Conservation (phyloP, 2,329 filamentous ascomycete species). For the Raffaelea deltoideospora region DNA sequence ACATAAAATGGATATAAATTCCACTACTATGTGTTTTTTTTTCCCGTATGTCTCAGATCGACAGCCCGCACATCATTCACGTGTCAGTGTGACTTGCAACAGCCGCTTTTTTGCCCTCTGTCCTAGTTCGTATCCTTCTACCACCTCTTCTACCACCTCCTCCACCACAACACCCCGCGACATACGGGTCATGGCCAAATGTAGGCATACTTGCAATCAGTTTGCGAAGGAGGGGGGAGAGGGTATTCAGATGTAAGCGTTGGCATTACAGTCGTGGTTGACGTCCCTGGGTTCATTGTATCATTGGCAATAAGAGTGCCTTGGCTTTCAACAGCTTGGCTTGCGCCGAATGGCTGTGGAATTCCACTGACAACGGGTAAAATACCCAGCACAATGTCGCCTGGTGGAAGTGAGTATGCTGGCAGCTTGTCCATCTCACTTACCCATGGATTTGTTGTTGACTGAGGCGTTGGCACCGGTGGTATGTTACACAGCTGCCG, state of each 20-base stretch:
- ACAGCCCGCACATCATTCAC: too few relatives aligned
- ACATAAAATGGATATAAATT: too few relatives aligned
- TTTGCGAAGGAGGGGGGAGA: conserved; percentile 8
- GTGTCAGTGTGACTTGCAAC: too few relatives aligned
- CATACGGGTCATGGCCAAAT: conserved; percentile 2
- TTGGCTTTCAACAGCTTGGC: too few relatives aligned
- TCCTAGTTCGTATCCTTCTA: not conserved
- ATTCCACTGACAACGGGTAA: not conserved
- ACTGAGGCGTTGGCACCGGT: too few relatives aligned
- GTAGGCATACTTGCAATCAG: conserved; percentile 8
- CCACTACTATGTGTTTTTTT: too few relatives aligned
- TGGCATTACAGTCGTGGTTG: too few relatives aligned
- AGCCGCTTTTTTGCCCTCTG: too few relatives aligned
- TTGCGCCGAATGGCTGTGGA: not conserved
- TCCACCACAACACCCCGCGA: too few relatives aligned
- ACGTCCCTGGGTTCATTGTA: too few relatives aligned
- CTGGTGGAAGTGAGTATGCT: not conserved
- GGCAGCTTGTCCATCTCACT: not conserved
- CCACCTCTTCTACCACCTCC: not conserved
- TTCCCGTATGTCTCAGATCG: too few relatives aligned
- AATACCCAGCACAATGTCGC: not conserved
- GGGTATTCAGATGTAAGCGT: conserved; percentile 2
- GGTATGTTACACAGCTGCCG: conserved; percentile 4
- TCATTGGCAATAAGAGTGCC: too few relatives aligned
- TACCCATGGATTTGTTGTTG: not conserved